Evolutionary conservation across 768 basidiomycete species (phyloP).

Genomic region (Lentinula aciculospora): DNA sequence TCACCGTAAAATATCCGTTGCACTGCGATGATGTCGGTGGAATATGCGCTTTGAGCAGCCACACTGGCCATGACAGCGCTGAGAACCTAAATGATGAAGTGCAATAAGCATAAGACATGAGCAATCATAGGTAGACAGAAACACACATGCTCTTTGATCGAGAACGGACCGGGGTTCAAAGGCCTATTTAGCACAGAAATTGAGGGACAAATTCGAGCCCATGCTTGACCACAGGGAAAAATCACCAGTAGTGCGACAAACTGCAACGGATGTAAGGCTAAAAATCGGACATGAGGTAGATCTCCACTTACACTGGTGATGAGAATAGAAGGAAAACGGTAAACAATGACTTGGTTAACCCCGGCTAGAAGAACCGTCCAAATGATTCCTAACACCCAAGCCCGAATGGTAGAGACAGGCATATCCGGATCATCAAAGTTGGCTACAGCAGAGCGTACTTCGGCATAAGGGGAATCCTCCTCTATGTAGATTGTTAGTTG

Average conservation of each 20-base stretch:
- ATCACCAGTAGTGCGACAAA: constrained; percentile 70
- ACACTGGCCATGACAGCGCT: constrained; percentile 49
- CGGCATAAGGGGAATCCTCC: constrained; percentile 75
- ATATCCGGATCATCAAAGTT: constrained; percentile 60
- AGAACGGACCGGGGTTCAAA: constrained; percentile 73
- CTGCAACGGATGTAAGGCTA: constrained; percentile 15
- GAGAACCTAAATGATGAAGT: constrained; percentile 27
- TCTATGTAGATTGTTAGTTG: constrained; percentile 18
- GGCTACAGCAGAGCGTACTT: constrained; percentile 64
- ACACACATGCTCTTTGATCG: constrained; percentile 71
- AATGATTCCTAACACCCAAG: constrained; percentile 47
- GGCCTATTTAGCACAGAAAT: constrained; percentile 52
- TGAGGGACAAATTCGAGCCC: constrained; percentile 48
- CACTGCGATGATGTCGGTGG: constrained; percentile 66
- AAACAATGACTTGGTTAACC: constrained; percentile 50
- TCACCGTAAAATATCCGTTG: constrained; percentile 64
- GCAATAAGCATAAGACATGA: background rate
- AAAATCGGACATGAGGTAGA: constrained; percentile 4
- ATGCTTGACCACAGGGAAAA: constrained; percentile 60
- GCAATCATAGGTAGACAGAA: background rate
- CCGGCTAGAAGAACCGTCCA: constrained; percentile 55
- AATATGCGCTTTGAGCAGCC: constrained; percentile 58
- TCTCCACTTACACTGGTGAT: background rate
- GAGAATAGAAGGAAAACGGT: constrained; percentile 38
- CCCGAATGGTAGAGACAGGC: constrained; percentile 45